phyloP scores from a whole-genome alignment of 2,329 filamentous ascomycete species.

The Pseudogymnoascus pannorum region DNA sequence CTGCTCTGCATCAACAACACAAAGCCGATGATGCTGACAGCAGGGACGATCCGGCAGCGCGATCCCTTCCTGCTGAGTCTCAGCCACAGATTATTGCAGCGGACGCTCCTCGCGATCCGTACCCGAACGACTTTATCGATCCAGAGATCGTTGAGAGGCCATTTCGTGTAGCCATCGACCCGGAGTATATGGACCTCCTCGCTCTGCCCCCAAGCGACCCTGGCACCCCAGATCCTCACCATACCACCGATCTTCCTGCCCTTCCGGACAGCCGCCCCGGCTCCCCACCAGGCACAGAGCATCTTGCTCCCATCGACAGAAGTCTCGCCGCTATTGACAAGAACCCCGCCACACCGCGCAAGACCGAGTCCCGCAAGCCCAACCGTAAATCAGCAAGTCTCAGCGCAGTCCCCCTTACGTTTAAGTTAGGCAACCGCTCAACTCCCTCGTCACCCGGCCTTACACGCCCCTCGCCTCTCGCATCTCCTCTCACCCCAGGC shows the following conservation, averaged over 20 bases:
- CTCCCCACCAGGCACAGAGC: slow-evolving; percentile 34
- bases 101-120: slow-evolving; percentile 1
- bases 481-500: slow-evolving; percentile 29
- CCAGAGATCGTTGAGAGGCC: slow-evolving; percentile 50
- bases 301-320: slow-evolving; percentile 35
- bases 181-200: slow-evolving; percentile 57
- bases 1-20: slow-evolving; percentile 30
- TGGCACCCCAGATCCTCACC: slow-evolving; percentile 37
- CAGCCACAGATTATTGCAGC: slow-evolving; percentile 1
- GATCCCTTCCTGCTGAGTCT: slow-evolving; percentile 2
- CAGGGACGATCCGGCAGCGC: slow-evolving; percentile 19
- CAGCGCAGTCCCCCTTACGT: slow-evolving; percentile 49
- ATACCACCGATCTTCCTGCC: slow-evolving; percentile 39
- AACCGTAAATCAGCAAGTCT: slow-evolving; percentile 33
- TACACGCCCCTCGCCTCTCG: slow-evolving; percentile 35
- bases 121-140: slow-evolving; percentile 38
- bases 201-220: slow-evolving; percentile 55
- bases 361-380: not conserved
- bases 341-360: not conserved
- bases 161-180: slow-evolving; percentile 60
- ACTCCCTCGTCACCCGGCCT: slow-evolving; percentile 37
- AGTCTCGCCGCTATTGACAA: not conserved
- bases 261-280: slow-evolving; percentile 55
- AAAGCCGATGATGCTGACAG: slow-evolving; percentile 27
- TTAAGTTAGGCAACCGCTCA: slow-evolving; percentile 37